These are phyloP conservation scores for Sphagnum fallax DNA, from an alignment of 228 moss, liverwort and hornwort species.

Conservation along the genomic window DNA sequence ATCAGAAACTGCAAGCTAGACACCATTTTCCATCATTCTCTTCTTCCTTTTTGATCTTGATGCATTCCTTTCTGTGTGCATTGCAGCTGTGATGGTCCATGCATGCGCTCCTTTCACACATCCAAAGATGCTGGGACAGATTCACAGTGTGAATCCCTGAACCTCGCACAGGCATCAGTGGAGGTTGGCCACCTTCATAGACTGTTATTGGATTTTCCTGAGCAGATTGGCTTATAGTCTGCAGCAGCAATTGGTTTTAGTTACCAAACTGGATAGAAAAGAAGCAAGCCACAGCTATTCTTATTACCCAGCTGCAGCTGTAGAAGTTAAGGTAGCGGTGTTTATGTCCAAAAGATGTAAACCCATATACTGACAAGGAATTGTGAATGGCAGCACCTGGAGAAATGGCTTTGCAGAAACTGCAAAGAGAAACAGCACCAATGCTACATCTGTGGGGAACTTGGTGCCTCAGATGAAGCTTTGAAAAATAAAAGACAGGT, in stretches of 20 bases:
- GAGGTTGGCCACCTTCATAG: constrained; percentile 26
- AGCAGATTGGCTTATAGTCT: too few relatives aligned
- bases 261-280: background rate
- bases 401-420: constrained; percentile 59
- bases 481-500: constrained; percentile 23
- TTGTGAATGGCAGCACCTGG: constrained; percentile 27
- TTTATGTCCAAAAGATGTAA: background rate
- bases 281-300: background rate
- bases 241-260: too few relatives aligned
- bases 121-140: constrained; percentile 1
- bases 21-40: background rate
- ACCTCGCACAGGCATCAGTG: constrained; percentile 23
- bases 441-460: constrained; percentile 62
- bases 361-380: background rate
- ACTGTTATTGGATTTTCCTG: too few relatives aligned
- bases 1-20: background rate
- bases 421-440: constrained; percentile 57
- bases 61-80: background rate
- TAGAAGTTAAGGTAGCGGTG: background rate
- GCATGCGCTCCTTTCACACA: constrained; percentile 88
- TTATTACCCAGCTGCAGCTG: background rate
- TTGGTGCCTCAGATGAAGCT: constrained; percentile 34
- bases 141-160: constrained; percentile 36
- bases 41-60: background rate
- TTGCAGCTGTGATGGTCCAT: constrained; percentile 83